Evolutionary conservation across 169 alveolate genomes (phyloP), one percentile per base, ranked within the genome.

Genomic region (Cryptosporidium meleagridis): DNA sequence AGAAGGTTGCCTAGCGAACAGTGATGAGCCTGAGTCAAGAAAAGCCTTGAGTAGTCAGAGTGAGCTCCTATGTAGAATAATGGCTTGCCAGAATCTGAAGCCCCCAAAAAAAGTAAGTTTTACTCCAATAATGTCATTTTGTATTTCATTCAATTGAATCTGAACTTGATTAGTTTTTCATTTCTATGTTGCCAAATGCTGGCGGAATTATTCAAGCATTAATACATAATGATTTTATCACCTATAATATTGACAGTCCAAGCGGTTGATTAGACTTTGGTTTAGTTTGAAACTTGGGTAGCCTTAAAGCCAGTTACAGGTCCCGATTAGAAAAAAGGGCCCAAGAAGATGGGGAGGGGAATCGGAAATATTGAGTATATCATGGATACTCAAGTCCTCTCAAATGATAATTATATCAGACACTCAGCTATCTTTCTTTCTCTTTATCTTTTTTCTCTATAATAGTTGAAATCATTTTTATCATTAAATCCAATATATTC

Each of bases 181-280:
- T 80, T 18, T 80, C 89, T 10, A 62, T 8, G 35, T 62, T 80
- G 59, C 75, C 89, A 80, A 41, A 80, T 62, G 89, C 89, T 39
- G 89, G 80, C 55, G 89, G 89, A 44, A 80, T 80, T 62, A 44
- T 59, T 59, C 89, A 80, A 80, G 89, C 89, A 31, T 80, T 80
- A 80, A 80, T 65, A 44, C 75, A 80, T 67, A 26, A 80, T 80
- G 72, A 23, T 62, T 80, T 80, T 21, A 67, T 62, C 68, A 26
- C 59, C 29, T 35, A 55, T 71, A 55, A 55, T 55, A 55, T 55
- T 23, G 67, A 55, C 29, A 55, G 35, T 29, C 29, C 35, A n/a
- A 55, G 35, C 9, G 23, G 23, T 55, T 55, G 67, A 55, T 55
- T 5, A 55, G 35, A 29, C 55, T 55, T 26, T 55, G 67, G 2